Percentiles rank a stretch among this genome's conserved stretches.
Conservation (phyloP, 805 yeast genomes). For the Yamadazyma phyllophila region DNA sequence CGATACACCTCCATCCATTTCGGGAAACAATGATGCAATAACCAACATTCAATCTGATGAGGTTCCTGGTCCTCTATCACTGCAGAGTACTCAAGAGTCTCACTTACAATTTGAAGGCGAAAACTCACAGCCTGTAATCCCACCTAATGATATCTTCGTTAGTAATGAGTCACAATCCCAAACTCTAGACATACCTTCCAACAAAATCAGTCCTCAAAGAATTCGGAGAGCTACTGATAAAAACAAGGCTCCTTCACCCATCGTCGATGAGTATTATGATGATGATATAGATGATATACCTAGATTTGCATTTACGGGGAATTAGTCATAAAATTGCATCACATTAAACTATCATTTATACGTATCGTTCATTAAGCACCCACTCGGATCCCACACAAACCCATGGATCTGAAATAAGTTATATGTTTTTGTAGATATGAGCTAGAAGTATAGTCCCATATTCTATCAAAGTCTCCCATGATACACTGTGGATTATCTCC, state of each 20-base stretch:
- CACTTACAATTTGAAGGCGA: no score
- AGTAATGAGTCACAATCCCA: constrained; percentile 7
- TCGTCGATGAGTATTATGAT: constrained; percentile 21
- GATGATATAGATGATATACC: constrained; percentile 34
- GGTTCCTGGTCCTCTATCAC: no score
- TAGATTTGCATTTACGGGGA: constrained; percentile 28
- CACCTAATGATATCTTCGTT: constrained; percentile 5
- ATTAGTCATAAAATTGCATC: not conserved
- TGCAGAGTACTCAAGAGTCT: no score
- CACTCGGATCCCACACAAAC: constrained; percentile 26
- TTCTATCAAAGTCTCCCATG: constrained; percentile 22
- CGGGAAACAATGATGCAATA: no score
- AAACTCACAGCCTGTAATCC: constrained; percentile 1
- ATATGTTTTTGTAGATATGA: constrained; percentile 32
- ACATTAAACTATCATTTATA: no score
- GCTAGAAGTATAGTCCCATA: constrained; percentile 11
- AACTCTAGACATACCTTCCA: constrained; percentile 4
- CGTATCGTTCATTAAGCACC: not conserved
- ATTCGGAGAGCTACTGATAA: not conserved
- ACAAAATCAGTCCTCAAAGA: constrained; percentile 4
- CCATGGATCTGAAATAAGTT: constrained; percentile 38
- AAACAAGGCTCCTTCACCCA: no score
- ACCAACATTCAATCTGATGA: no score
- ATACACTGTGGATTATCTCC: constrained; percentile 31
- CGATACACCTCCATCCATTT: not conserved